Percentiles rank a stretch among this genome's conserved stretches.
These are phyloP conservation scores for Avena sativa DNA, from an alignment of 176 grass and related monocot species.

Conservation along the genomic window DNA sequence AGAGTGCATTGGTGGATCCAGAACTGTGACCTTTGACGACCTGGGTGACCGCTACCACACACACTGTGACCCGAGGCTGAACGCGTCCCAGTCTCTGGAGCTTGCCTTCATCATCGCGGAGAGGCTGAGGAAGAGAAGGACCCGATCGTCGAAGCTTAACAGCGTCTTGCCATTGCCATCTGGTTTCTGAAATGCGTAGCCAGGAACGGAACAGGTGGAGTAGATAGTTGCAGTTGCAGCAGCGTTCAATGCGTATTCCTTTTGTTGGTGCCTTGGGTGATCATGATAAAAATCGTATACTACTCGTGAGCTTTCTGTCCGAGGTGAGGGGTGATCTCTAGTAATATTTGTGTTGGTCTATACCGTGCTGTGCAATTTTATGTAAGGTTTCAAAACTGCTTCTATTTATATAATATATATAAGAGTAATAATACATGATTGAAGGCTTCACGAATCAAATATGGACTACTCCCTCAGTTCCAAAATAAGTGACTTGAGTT, in stretches of 20 bases:
- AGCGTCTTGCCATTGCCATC: constrained; percentile 53
- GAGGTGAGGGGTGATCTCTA: not conserved
- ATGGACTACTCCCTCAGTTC: too few relatives aligned
- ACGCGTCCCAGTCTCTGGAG: constrained; percentile 83
- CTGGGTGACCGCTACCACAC: constrained; percentile 87
- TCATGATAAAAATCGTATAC: constrained; percentile 50
- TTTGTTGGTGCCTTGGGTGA: constrained; percentile 45
- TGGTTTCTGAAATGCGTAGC: constrained; percentile 44
- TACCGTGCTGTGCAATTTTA: not conserved
- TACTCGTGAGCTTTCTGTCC: not conserved
- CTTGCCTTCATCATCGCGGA: constrained; percentile 85
- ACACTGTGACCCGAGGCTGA: constrained; percentile 87
- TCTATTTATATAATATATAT: not conserved
- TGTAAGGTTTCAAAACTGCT: not conserved
- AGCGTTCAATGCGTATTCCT: constrained; percentile 35
- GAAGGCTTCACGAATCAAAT: not conserved
- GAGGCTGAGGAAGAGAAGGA: constrained; percentile 81
- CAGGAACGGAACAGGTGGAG: not conserved
- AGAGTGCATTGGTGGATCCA: constrained; percentile 86
- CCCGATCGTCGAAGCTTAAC: constrained; percentile 51
- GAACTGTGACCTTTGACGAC: constrained; percentile 85
- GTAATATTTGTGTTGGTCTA: constrained; percentile 2
- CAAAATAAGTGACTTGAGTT: too few relatives aligned
- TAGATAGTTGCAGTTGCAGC: constrained; percentile 37
- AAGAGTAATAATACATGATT: not conserved